A percentile compares a stretch with the other conserved stretches of the same genome.
These are phyloP conservation scores for Psilocybe sp. DNA, from an alignment of 768 basidiomycete genomes.

Conservation along the genomic window DNA sequence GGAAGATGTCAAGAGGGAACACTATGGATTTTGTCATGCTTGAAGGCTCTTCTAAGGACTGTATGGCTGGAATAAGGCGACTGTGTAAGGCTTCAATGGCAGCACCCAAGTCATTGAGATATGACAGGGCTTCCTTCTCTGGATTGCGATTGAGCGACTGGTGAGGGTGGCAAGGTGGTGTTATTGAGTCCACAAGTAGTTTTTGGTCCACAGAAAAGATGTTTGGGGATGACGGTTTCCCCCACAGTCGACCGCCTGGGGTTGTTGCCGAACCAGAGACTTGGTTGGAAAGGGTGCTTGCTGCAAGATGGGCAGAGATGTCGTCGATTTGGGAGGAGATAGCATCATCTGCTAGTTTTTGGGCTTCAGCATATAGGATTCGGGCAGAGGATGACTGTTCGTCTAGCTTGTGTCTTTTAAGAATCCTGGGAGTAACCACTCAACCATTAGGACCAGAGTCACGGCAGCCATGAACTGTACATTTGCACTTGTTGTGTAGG, in stretches of 20 bases:
- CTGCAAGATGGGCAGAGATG: not conserved
- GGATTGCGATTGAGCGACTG: no score
- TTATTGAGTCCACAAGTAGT: not conserved
- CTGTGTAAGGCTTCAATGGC: no score
- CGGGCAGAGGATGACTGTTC: not conserved
- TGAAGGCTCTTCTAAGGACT: no score
- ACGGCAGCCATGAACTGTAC: not conserved
- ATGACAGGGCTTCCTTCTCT: no score
- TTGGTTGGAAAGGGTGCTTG: not conserved
- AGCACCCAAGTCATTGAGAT: no score
- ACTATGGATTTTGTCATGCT: no score
- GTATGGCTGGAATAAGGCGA: no score
- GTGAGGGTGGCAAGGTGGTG: not conserved
- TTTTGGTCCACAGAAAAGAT: not conserved
- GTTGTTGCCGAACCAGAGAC: not conserved
- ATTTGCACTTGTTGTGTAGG: no score
- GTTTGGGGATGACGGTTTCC: not conserved
- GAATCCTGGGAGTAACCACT: not conserved
- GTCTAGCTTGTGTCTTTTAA: not conserved
- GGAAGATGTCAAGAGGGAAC: no score
- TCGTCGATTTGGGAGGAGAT: no score
- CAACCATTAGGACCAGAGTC: not conserved
- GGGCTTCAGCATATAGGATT: no score
- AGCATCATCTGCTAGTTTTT: not conserved
- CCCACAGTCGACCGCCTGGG: slow-evolving; percentile 3